Base-by-base conservation (phyloP, 2,329 filamentous ascomycete species). In the Dichotomopilus funicola region DNA sequence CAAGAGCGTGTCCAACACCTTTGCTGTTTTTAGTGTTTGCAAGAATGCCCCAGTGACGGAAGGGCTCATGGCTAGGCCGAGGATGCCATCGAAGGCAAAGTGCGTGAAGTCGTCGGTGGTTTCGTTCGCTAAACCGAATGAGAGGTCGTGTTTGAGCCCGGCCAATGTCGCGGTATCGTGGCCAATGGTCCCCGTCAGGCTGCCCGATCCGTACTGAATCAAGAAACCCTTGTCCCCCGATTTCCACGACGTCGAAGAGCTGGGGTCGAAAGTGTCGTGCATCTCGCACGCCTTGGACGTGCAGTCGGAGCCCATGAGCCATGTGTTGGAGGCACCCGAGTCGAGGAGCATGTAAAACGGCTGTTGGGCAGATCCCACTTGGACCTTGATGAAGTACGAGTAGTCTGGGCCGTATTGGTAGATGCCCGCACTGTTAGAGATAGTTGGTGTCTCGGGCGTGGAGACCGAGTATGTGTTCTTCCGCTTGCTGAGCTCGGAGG, bases 1-100 rank as follows among this genome's bases (percentile, higher is more conserved):
- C 19, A 92, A 69, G 66, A 88, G 90, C 5, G 80, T 66, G 11
- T 72, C 63, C 44, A 94, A 73, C 19, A 80, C 64, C 27, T 79
- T 76, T n/a, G 79, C 75, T 1, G 78, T 65, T 12, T 75, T 73
- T 45, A 95, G 71, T 1, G 78, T 73, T 41, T 86, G 75, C 67
- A 94, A 76, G 63, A 94, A 85, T 45, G 84, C 88, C 19, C 87
- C 80, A 5, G 79, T 78, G 38, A 73, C 75, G 2, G 79, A 79
- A 9, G 76, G 73, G 58, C 78, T 79, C 63, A 85, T 83, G 12
- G 88, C 87, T 31, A 95, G 73, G 4, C 90, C 91, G 2, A 96
- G 73, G 49, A 96, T 95, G 31, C 91, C 91, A 68, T 96, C 91
- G 70, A 95, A 91, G 1, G 89, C 87, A 64, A 92, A 95, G 51